Percentiles rank a stretch among this genome's conserved stretches.
These are phyloP conservation scores for Ochromonadaceae sp. DNA, from an alignment of 352 stramenopile genomes.

Conservation along the genomic window DNA sequence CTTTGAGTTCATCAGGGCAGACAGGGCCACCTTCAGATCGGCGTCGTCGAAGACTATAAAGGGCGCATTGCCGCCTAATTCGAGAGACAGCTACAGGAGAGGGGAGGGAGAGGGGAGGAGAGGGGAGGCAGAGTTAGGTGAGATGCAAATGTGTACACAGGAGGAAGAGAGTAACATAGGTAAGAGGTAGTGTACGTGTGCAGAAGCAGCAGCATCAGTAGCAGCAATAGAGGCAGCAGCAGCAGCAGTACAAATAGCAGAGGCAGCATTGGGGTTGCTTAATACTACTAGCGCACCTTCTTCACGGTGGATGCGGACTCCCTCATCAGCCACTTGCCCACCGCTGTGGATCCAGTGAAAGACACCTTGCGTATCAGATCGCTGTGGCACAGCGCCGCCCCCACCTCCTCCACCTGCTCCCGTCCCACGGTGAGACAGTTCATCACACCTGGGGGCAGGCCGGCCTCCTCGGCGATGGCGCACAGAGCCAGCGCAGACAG, in stretches of 20 bases:
- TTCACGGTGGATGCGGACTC: slow-evolving; percentile 50
- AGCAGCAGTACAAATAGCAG: slow-evolving; percentile 1
- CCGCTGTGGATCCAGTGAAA: slow-evolving; percentile 66
- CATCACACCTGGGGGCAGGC: slow-evolving; percentile 61
- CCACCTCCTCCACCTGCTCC: slow-evolving; percentile 49
- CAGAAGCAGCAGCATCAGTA: no score
- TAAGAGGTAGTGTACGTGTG: no score
- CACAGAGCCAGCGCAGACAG: slow-evolving; percentile 78
- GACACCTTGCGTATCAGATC: slow-evolving; percentile 56
- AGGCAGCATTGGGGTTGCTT: not conserved
- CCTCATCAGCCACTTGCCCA: slow-evolving; percentile 56
- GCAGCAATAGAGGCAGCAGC: no score
- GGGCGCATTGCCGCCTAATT: slow-evolving; percentile 62
- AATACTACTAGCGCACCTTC: slow-evolving; percentile 30
- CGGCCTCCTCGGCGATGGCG: slow-evolving; percentile 61
- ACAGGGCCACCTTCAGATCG: slow-evolving; percentile 49
- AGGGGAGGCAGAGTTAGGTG: not conserved
- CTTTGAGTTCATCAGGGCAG: slow-evolving; percentile 46
- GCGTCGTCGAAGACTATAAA: slow-evolving; percentile 69
- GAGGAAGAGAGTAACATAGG: no score
- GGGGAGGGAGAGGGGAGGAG: not conserved
- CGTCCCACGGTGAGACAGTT: slow-evolving; percentile 60
- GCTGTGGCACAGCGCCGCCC: slow-evolving; percentile 49
- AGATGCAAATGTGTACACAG: no score
- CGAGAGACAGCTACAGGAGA: slow-evolving; percentile 28